These are phyloP conservation scores for Podochytrium sp. DNA, from an alignment of 192 early-diverging fungal species.

Conservation along the genomic window DNA sequence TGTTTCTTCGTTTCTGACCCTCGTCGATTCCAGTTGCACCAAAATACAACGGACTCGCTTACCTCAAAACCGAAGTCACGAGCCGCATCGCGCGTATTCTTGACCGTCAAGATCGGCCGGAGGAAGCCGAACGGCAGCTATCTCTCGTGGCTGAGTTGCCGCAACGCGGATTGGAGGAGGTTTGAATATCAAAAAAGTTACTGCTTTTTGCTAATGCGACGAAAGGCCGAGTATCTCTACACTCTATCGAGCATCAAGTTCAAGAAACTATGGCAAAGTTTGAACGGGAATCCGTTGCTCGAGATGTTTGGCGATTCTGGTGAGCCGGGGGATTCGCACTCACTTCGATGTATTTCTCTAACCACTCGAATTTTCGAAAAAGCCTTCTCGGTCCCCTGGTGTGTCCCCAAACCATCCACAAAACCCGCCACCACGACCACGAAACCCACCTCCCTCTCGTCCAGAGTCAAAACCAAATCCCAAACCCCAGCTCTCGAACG, in stretches of 20 bases:
- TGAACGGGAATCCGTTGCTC: conserved; percentile 38
- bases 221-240: conserved; percentile 39
- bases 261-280: conserved; percentile 26
- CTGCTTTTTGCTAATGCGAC: background rate
- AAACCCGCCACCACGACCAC: background rate
- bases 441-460: too few species aligned
- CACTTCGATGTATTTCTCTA: background rate
- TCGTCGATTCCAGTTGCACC: too few species aligned
- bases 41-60: conserved; percentile 52
- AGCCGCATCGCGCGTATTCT: conserved; percentile 42
- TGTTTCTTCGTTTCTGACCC: too few species aligned
- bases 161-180: conserved; percentile 44
- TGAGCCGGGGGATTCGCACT: too few species aligned
- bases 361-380: background rate
- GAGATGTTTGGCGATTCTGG: conserved; percentile 57
- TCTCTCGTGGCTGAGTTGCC: conserved; percentile 10
- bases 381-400: conserved; percentile 51
- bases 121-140: conserved; percentile 41
- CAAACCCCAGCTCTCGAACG: conserved; percentile 20
- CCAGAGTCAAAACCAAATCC: conserved; percentile 13
- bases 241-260: conserved; percentile 33
- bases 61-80: conserved; percentile 47
- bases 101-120: conserved; percentile 40
- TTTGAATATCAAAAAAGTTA: conserved; percentile 15
- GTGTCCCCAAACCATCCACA: conserved; percentile 17